Conservation (phyloP, 495 filamentous ascomycete species). For the Aspergillus sclerotioniger region DNA sequence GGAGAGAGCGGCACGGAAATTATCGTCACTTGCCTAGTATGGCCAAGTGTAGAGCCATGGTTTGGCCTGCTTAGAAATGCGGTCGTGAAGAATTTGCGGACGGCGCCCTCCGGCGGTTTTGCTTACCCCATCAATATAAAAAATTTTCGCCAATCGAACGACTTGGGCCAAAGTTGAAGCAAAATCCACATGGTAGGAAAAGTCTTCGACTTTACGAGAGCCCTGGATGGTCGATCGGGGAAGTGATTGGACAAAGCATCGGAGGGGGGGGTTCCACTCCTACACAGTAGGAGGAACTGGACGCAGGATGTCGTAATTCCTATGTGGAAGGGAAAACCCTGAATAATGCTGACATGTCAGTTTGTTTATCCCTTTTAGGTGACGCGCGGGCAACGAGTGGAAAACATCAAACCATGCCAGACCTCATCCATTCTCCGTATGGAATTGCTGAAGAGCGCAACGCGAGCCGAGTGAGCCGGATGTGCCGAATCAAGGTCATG, state of each 20-base stretch:
- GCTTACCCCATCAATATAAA: slow-evolving; percentile 4
- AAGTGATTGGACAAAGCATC: not conserved
- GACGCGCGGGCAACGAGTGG: not conserved
- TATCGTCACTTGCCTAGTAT: too few relatives aligned
- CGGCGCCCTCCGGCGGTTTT: not conserved
- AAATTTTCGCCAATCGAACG: not conserved
- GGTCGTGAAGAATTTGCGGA: not conserved
- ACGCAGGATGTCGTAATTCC: not conserved
- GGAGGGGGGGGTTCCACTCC: not conserved
- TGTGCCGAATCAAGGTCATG: not conserved
- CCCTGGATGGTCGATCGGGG: not conserved
- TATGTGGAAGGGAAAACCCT: not conserved
- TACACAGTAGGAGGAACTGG: not conserved
- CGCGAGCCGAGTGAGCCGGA: not conserved
- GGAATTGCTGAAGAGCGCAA: not conserved
- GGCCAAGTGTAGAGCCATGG: too few relatives aligned
- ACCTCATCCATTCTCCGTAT: not conserved
- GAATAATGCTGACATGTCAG: not conserved
- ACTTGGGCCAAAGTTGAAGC: not conserved
- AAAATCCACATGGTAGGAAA: not conserved
- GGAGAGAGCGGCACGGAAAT: too few relatives aligned
- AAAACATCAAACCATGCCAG: not conserved
- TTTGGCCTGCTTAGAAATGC: not conserved
- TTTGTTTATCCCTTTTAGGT: not conserved
- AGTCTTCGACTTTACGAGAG: not conserved